phyloP scores from a whole-genome alignment of 495 filamentous ascomycete species.

The Penicillium odoratum region DNA sequence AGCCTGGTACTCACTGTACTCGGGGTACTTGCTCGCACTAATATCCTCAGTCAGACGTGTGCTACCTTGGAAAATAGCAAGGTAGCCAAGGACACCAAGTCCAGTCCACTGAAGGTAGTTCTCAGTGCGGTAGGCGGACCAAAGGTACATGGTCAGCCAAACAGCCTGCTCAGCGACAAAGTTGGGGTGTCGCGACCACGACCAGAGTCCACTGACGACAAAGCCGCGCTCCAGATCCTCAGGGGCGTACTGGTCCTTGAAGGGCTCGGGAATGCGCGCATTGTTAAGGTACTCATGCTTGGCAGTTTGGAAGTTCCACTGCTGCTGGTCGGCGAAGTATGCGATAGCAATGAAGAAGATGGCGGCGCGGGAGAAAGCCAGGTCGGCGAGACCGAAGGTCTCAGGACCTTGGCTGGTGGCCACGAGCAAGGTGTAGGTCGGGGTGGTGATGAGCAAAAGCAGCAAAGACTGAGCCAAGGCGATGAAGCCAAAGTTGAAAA shows the following conservation, averaged over 20 bases:
- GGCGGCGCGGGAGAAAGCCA: conserved; percentile 64
- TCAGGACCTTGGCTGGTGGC: conserved; percentile 42
- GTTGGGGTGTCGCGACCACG: conserved; percentile 87
- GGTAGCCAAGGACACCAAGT: conserved; percentile 65
- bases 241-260: conserved; percentile 48
- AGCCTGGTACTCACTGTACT: conserved; percentile 83
- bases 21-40: conserved; percentile 77
- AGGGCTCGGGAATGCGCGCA: conserved; percentile 61
- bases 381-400: conserved; percentile 57
- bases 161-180: conserved; percentile 90
- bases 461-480: conserved; percentile 76
- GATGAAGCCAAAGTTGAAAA: conserved; percentile 89
- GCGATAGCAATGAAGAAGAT: conserved; percentile 73
- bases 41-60: conserved; percentile 85
- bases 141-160: conserved; percentile 85
- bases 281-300: conserved; percentile 72
- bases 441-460: conserved; percentile 66
- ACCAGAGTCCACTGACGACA: conserved; percentile 80
- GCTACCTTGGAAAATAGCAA: conserved; percentile 84
- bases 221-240: conserved; percentile 93
- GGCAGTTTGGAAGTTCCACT: conserved; percentile 87
- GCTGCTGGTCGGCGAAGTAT: conserved; percentile 85
- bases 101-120: conserved; percentile 76
- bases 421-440: conserved; percentile 78
- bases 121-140: conserved; percentile 73